These are phyloP conservation scores for Colletotrichum destructivum DNA, from an alignment of 2,329 filamentous ascomycete species.

Conservation along the genomic window DNA sequence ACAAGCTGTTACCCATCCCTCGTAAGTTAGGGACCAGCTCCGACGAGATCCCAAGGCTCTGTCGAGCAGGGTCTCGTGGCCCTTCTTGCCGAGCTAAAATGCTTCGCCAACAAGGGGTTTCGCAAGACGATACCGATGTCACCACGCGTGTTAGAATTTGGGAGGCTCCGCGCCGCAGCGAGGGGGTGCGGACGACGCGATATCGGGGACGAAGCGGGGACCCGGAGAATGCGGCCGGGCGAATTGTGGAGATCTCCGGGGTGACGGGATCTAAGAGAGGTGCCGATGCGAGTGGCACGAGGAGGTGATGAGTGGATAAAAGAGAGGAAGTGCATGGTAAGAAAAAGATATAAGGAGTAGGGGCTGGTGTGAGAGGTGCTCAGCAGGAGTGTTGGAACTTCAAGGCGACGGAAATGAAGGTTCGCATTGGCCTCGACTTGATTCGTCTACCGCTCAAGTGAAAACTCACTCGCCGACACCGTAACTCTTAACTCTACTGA, in stretches of 20 bases:
- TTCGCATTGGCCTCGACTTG: background rate
- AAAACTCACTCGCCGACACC: slow-evolving; percentile 61
- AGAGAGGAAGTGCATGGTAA: slow-evolving; percentile 65
- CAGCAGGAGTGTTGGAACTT: background rate
- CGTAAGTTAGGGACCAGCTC: background rate
- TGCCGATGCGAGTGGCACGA: slow-evolving; percentile 66
- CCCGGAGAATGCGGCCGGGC: slow-evolving; percentile 62
- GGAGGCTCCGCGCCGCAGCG: background rate
- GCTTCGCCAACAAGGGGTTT: slow-evolving; percentile 56
- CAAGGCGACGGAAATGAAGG: background rate
- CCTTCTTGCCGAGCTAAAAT: slow-evolving; percentile 61
- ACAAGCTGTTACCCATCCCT: background rate
- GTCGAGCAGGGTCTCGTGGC: slow-evolving; percentile 48
- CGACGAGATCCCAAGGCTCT: slow-evolving; percentile 41
- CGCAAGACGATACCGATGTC: background rate
- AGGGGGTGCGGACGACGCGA: background rate
- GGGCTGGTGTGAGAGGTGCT: slow-evolving; percentile 47
- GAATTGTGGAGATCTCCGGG: slow-evolving; percentile 69
- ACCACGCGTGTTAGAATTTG: slow-evolving; percentile 3
- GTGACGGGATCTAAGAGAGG: slow-evolving; percentile 55
- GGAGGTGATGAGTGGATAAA: slow-evolving; percentile 66
- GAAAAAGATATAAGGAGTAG: slow-evolving; percentile 65
- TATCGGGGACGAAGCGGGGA: slow-evolving; percentile 59
- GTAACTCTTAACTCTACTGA: slow-evolving; percentile 77
- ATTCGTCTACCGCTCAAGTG: slow-evolving; percentile 39